A percentile compares a stretch with the other conserved stretches of the same genome.
These are phyloP conservation scores for Penicillium samsonianum DNA, from an alignment of 495 filamentous ascomycete genomes.

Conservation along the genomic window DNA sequence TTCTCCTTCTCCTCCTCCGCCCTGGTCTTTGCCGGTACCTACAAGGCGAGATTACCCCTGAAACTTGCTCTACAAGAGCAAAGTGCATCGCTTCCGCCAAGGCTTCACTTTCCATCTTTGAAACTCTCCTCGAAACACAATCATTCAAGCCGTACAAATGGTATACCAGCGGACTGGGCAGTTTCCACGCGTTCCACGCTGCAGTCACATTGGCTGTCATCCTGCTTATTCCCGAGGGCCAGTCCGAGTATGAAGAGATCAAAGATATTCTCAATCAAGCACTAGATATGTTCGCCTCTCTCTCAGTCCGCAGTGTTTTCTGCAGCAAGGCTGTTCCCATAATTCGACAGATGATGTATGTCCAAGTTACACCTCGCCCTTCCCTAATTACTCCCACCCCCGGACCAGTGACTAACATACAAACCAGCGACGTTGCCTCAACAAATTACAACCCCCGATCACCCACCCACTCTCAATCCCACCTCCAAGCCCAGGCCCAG, in stretches of 20 bases:
- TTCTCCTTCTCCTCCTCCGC: slow-evolving; percentile 48
- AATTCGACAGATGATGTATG: slow-evolving; percentile 43
- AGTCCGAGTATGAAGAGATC: slow-evolving; percentile 36
- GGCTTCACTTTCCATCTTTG: slow-evolving; percentile 42
- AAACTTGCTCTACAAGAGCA: slow-evolving; percentile 39
- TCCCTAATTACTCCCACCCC: not conserved
- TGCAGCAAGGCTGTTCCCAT: slow-evolving; percentile 46
- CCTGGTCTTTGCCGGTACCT: slow-evolving; percentile 44
- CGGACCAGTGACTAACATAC: slow-evolving; percentile 4
- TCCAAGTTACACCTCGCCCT: not conserved
- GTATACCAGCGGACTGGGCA: slow-evolving; percentile 48
- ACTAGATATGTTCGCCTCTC: slow-evolving; percentile 41
- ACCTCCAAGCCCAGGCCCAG: slow-evolving; percentile 7
- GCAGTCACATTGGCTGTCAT: slow-evolving; percentile 36
- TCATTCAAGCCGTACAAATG: slow-evolving; percentile 46
- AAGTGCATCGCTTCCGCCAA: slow-evolving; percentile 49
- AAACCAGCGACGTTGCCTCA: slow-evolving; percentile 18
- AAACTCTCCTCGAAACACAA: slow-evolving; percentile 36
- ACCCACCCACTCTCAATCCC: slow-evolving; percentile 17
- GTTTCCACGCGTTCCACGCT: slow-evolving; percentile 46
- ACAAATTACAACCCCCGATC: slow-evolving; percentile 16
- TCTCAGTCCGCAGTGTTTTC: slow-evolving; percentile 43
- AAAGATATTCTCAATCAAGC: slow-evolving; percentile 35
- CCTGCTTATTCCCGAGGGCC: slow-evolving; percentile 36
- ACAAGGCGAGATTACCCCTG: slow-evolving; percentile 43